A percentile compares a stretch with the other conserved stretches of the same genome.
These are phyloP conservation scores for Quercus variabilis DNA, from an alignment of 306 rosid species.

Conservation along the genomic window DNA sequence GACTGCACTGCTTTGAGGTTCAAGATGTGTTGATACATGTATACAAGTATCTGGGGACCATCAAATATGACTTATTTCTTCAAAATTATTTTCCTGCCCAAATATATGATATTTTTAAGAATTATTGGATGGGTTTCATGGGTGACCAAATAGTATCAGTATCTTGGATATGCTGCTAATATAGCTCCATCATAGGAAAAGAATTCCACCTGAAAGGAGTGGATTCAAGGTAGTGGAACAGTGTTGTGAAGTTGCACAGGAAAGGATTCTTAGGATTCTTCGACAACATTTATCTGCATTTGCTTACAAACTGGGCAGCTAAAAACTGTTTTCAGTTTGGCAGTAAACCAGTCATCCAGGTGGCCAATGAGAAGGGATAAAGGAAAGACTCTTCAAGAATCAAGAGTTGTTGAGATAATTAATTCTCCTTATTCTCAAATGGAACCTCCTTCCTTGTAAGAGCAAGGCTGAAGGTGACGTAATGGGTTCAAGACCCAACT, in stretches of 20 bases:
- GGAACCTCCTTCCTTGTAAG: too few species aligned
- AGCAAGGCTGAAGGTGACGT: too few species aligned
- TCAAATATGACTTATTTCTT: too few species aligned
- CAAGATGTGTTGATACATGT: too few species aligned
- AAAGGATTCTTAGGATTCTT: neutral
- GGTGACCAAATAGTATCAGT: neutral
- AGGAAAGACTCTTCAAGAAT: neutral
- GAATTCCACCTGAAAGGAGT: neutral
- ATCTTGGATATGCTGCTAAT: neutral
- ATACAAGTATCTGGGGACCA: too few species aligned
- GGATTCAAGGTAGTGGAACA: neutral
- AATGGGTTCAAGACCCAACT: too few species aligned
- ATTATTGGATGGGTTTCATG: too few species aligned
- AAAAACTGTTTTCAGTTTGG: neutral
- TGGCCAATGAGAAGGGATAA: neutral
- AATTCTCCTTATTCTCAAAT: neutral
- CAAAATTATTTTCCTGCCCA: too few species aligned
- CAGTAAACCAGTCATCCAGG: neutral
- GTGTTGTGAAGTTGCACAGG: neutral
- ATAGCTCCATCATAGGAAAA: neutral
- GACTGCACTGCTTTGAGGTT: too few species aligned
- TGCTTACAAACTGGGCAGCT: neutral
- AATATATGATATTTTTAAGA: too few species aligned
- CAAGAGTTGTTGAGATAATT: neutral
- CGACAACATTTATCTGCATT: neutral